Conservation (phyloP, 1,139 yeast genomes). For the Magnusiomyces clavatus region DNA sequence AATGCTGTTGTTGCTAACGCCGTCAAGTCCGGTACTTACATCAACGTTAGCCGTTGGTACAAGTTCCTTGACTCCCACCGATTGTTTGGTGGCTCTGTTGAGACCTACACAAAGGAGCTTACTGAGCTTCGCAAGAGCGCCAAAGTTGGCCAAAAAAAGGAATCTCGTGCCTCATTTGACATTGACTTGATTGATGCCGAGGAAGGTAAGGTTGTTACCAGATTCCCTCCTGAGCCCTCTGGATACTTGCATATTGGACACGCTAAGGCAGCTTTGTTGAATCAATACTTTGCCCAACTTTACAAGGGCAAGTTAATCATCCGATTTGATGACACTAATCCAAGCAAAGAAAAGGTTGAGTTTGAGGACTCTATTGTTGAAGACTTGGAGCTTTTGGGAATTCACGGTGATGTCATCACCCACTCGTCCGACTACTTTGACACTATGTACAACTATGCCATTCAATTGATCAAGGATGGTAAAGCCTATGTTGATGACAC, state of each 20-base stretch:
- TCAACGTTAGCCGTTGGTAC: constrained; percentile 93
- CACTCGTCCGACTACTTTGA: constrained; percentile 91
- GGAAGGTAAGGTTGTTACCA: constrained; percentile 89
- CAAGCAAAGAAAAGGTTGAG: constrained; percentile 87
- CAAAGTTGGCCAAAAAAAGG: constrained; percentile 49
- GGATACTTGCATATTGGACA: constrained; percentile 97
- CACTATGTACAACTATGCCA: constrained; percentile 76
- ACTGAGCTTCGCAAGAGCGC: constrained; percentile 67
- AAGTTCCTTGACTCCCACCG: constrained; percentile 59
- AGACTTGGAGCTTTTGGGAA: constrained; percentile 80
- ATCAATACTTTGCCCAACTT: constrained; percentile 89
- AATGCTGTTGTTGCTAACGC: constrained; percentile 90
- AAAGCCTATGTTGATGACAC: constrained; percentile 97
- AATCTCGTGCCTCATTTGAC: constrained; percentile 68
- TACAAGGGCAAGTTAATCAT: constrained; percentile 92
- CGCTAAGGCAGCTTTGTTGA: constrained; percentile 92
- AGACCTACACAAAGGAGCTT: constrained; percentile 56
- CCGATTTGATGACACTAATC: constrained; percentile 96
- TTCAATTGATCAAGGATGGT: constrained; percentile 84
- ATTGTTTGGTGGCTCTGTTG: constrained; percentile 64
- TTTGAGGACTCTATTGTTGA: constrained; percentile 88
- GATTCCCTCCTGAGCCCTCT: constrained; percentile 92
- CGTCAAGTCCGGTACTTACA: constrained; percentile 73
- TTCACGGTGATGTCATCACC: constrained; percentile 80
- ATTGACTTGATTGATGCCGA: constrained; percentile 86